Percentiles rank a stretch among this genome's conserved stretches.
These are phyloP conservation scores for Fusarium sororula DNA, from an alignment of 2,329 filamentous ascomycete genomes.

Conservation along the genomic window DNA sequence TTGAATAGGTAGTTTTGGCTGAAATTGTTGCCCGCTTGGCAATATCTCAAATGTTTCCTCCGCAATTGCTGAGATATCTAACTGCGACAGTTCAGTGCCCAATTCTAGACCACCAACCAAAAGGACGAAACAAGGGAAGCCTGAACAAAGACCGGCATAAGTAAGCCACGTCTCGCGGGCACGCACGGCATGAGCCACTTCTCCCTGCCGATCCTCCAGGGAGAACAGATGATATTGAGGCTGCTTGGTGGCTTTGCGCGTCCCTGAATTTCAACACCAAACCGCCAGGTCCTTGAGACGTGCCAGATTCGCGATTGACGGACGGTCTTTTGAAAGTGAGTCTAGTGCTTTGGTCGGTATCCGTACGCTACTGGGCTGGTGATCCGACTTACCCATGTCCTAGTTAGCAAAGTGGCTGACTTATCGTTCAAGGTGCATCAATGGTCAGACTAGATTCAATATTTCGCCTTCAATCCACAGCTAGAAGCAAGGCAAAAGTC, in stretches of 20 bases:
- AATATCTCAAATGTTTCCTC: slow-evolving; percentile 6
- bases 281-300: slow-evolving; percentile 17
- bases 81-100: slow-evolving; percentile 18
- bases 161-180: slow-evolving; percentile 37
- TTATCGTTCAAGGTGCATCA: slow-evolving; percentile 24
- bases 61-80: neutral
- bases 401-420: slow-evolving; percentile 22
- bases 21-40: slow-evolving; percentile 1
- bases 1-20: neutral
- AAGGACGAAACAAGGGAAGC: slow-evolving; percentile 18
- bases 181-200: slow-evolving; percentile 30
- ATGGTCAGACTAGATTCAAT: slow-evolving; percentile 23
- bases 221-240: slow-evolving; percentile 20
- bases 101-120: slow-evolving; percentile 26
- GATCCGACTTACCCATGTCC: slow-evolving; percentile 9
- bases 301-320: slow-evolving; percentile 23
- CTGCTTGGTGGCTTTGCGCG: neutral
- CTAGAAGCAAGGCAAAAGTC: neutral
- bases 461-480: slow-evolving; percentile 8
- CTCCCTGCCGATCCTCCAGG: slow-evolving; percentile 20
- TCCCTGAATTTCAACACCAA: slow-evolving; percentile 17
- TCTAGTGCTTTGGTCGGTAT: slow-evolving; percentile 19
- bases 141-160: slow-evolving; percentile 19
- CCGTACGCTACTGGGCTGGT: slow-evolving; percentile 22
- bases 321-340: neutral